These are phyloP conservation scores for Onygena corvina DNA, from an alignment of 2,329 filamentous ascomycete species.

Conservation along the genomic window DNA sequence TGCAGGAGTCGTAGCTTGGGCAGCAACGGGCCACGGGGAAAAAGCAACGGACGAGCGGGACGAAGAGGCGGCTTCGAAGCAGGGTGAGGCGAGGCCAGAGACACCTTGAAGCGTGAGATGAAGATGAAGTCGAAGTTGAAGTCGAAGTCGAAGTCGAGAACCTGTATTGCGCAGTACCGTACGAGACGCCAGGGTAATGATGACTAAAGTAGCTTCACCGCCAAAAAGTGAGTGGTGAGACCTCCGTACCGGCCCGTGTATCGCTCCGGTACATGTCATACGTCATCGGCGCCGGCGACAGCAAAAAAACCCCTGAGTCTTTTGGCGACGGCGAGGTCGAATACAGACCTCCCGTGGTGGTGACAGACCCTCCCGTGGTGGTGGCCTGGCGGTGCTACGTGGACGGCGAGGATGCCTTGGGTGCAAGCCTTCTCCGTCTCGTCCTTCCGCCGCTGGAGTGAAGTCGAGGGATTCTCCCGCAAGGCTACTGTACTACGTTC, in stretches of 20 bases:
- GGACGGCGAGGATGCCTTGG: no score
- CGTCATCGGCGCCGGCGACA: not conserved
- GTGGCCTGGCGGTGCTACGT: no score
- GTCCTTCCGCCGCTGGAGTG: no score
- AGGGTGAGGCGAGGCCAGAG: not conserved
- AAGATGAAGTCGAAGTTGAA: constrained; percentile 8
- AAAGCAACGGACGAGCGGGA: not conserved
- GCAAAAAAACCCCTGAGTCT: not conserved
- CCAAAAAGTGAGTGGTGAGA: not conserved
- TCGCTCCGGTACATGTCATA: not conserved
- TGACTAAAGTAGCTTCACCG: not conserved
- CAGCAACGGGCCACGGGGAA: not conserved
- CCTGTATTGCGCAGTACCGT: not conserved
- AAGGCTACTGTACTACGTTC: no score
- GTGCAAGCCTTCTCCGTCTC: no score
- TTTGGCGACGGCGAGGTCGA: no score
- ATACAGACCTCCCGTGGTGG: no score
- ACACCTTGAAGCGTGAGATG: not conserved
- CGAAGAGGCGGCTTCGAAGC: not conserved
- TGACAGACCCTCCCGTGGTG: no score
- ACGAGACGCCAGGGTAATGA: not conserved
- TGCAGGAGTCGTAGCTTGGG: constrained; percentile 2
- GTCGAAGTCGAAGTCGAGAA: constrained; percentile 7
- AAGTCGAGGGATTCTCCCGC: no score
- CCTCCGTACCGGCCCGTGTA: not conserved